These are phyloP conservation scores for Starmera caribaea DNA, from an alignment of 805 yeast species.

Conservation along the genomic window DNA sequence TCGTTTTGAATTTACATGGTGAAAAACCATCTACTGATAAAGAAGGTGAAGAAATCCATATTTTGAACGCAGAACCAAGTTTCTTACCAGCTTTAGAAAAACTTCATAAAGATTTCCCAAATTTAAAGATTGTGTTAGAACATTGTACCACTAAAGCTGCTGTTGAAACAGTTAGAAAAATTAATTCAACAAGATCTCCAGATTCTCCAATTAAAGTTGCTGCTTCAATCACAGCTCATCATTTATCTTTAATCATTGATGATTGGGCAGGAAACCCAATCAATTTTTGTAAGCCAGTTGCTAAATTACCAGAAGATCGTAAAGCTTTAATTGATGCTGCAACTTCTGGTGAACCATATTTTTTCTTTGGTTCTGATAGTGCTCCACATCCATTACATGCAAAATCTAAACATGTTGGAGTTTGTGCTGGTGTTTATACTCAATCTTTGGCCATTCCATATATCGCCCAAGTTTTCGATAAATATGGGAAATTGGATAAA, in stretches of 20 bases:
- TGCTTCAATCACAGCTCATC: constrained; percentile 95
- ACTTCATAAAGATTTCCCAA: constrained; percentile 76
- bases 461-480: constrained; percentile 78
- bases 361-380: constrained; percentile 95
- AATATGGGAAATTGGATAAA: constrained; percentile 49
- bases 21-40: constrained; percentile 71
- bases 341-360: constrained; percentile 81
- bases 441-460: constrained; percentile 78
- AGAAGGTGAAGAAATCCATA: constrained; percentile 63
- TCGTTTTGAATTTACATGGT: constrained; percentile 88
- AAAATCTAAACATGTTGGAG: constrained; percentile 70
- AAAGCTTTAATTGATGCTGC: constrained; percentile 81
- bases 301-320: constrained; percentile 81
- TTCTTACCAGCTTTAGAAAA: constrained; percentile 83
- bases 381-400: constrained; percentile 90
- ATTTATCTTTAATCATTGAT: constrained; percentile 78
- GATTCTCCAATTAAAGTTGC: constrained; percentile 50
- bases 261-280: constrained; percentile 96
- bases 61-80: constrained; percentile 87
- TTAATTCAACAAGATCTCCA: constrained; percentile 37
- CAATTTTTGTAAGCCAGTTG: constrained; percentile 96
- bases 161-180: constrained; percentile 58
- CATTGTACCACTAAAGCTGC: constrained; percentile 95
- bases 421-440: constrained; percentile 97
- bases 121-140: constrained; percentile 77